Percentiles rank a stretch among this genome's conserved stretches.
Conservation (phyloP, 2,329 filamentous ascomycete genomes). For the Rhynchosporium graminicola region DNA sequence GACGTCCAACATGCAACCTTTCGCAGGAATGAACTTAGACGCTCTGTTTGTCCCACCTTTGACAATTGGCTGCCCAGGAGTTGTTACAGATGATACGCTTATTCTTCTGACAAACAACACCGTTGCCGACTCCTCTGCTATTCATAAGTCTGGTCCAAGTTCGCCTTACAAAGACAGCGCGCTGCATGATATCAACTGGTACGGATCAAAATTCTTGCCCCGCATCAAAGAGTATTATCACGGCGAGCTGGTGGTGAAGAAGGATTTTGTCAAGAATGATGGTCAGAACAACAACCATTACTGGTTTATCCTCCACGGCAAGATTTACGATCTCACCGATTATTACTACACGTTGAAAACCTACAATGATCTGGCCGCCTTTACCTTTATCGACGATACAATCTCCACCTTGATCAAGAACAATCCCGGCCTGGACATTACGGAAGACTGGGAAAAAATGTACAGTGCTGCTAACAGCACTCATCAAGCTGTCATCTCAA, state of each 20-base stretch:
- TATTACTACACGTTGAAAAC: slow-evolving; percentile 78
- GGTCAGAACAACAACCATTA: slow-evolving; percentile 67
- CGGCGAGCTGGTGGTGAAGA: slow-evolving; percentile 77
- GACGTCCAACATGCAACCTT: slow-evolving; percentile 67
- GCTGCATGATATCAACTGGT: slow-evolving; percentile 73
- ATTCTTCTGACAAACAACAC: slow-evolving; percentile 67
- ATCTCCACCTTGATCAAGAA: slow-evolving; percentile 69
- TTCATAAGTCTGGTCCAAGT: slow-evolving; percentile 70
- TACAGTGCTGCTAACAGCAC: slow-evolving; percentile 53
- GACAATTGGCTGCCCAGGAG: slow-evolving; percentile 68
- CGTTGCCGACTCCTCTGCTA: slow-evolving; percentile 49
- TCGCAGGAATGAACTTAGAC: slow-evolving; percentile 78
- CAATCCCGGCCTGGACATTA: slow-evolving; percentile 80
- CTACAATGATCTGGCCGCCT: slow-evolving; percentile 52
- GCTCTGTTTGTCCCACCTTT: slow-evolving; percentile 85
- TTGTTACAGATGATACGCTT: slow-evolving; percentile 62
- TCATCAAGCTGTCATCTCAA: slow-evolving; percentile 52
- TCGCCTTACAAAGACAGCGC: slow-evolving; percentile 57
- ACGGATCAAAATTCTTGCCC: slow-evolving; percentile 70
- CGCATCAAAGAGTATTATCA: slow-evolving; percentile 85
- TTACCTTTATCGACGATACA: slow-evolving; percentile 70
- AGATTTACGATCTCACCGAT: slow-evolving; percentile 86
- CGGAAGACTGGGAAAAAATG: slow-evolving; percentile 59
- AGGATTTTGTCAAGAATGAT: slow-evolving; percentile 58
- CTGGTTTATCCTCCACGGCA: slow-evolving; percentile 78